Evolutionary conservation across 305 asterid species (phyloP).

Genomic region (Rubia balearica): DNA sequence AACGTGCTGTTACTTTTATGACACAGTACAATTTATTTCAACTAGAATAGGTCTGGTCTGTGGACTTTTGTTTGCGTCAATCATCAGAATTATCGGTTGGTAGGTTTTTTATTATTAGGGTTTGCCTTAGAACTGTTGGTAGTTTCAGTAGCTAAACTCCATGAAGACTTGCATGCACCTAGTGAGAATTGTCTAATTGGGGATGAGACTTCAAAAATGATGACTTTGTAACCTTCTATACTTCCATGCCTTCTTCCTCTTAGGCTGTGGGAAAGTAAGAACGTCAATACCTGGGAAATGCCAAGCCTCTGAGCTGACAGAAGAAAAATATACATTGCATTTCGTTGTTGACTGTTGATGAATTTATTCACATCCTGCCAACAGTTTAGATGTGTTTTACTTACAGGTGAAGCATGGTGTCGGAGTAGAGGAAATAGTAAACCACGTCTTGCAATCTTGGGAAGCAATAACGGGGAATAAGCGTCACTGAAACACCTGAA

Average conservation of each 20-base stretch:
- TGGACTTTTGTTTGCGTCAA: too few species aligned
- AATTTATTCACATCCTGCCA: neutral
- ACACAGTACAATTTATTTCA: too few species aligned
- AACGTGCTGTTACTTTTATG: too few species aligned
- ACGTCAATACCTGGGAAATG: neutral
- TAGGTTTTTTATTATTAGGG: too few species aligned
- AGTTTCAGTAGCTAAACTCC: neutral
- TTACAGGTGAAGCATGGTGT: constrained; percentile 89
- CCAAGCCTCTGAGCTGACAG: neutral
- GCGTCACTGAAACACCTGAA: constrained; percentile 25
- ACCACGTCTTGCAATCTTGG: constrained; percentile 67
- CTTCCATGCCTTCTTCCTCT: neutral
- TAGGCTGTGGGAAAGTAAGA: neutral
- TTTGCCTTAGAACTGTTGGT: neutral
- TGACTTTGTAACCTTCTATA: neutral
- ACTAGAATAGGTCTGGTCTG: too few species aligned
- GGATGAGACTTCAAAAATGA: neutral
- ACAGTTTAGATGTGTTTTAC: too few species aligned
- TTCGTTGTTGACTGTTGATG: neutral
- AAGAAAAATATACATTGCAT: neutral
- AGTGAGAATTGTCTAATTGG: neutral
- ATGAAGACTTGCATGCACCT: neutral
- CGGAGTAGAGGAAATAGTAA: constrained; percentile 71
- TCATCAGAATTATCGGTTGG: too few species aligned
- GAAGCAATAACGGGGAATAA: constrained; percentile 64